These are phyloP conservation scores for Colletotrichum chrysophilum DNA, from an alignment of 2,329 filamentous ascomycete genomes.

Conservation along the genomic window DNA sequence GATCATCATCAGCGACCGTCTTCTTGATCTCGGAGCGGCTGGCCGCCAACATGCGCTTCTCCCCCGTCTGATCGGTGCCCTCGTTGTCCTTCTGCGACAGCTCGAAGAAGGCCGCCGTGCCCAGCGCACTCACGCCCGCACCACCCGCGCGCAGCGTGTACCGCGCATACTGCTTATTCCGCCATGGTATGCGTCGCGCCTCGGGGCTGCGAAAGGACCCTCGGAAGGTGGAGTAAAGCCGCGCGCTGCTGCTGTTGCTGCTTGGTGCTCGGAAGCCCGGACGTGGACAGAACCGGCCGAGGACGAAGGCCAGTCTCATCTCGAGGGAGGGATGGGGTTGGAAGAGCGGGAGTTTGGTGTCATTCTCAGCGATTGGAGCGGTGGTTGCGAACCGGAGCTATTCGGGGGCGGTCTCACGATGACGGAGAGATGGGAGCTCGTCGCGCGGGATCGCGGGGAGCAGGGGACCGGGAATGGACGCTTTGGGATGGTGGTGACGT, in stretches of 20 bases:
- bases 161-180: conserved; percentile 22
- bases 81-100: conserved; percentile 60
- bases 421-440: neutral
- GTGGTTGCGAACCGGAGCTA: neutral
- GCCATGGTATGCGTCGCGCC: conserved; percentile 31
- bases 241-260: conserved; percentile 21
- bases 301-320: conserved; percentile 51
- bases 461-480: neutral
- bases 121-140: conserved; percentile 48
- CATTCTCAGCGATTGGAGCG: conserved; percentile 23
- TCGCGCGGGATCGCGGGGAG: conserved; percentile 8
- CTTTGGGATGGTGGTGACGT: conserved; percentile 31
- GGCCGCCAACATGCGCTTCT: conserved; percentile 84
- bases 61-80: conserved; percentile 66
- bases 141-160: conserved; percentile 44
- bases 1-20: conserved; percentile 65
- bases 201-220: neutral
- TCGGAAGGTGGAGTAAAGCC: conserved; percentile 19
- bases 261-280: conserved; percentile 34
- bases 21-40: conserved; percentile 81
- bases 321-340: conserved; percentile 29
- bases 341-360: conserved; percentile 1
- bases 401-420: neutral
- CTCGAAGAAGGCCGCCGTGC: conserved; percentile 62
- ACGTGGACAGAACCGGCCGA: conserved; percentile 50